phyloP scores from a whole-genome alignment of 345 rosid genomes.

The rapeseed (Brassica napus) region DNA sequence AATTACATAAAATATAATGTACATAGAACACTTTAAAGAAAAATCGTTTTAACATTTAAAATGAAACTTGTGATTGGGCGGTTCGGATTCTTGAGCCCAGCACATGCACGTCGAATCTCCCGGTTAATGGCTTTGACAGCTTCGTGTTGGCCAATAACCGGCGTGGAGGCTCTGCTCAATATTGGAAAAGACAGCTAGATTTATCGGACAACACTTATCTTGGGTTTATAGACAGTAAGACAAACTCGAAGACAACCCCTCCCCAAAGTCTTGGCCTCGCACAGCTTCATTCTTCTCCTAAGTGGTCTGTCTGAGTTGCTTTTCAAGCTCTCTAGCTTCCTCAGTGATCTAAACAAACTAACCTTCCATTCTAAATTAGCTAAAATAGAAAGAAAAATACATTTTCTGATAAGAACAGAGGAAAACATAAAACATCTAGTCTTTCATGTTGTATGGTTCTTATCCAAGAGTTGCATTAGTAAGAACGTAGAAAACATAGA shows the following conservation, averaged over 20 bases:
- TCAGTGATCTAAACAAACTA: constrained; percentile 70
- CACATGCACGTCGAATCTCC: background rate
- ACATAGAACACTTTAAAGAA: too few relatives aligned
- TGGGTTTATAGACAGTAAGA: background rate
- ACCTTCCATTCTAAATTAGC: background rate
- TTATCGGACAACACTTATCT: background rate
- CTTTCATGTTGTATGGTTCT: background rate
- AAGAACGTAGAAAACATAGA: background rate
- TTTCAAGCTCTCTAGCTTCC: constrained; percentile 97
- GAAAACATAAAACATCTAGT: too few relatives aligned
- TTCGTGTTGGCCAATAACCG: background rate
- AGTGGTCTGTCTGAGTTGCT: constrained; percentile 84
- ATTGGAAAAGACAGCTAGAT: background rate
- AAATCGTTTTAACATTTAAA: too few relatives aligned
- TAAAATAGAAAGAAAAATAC: background rate
- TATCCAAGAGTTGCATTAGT: background rate
- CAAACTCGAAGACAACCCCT: constrained; percentile 48
- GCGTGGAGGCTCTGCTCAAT: background rate
- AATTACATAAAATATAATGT: too few relatives aligned
- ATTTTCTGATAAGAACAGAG: too few relatives aligned
- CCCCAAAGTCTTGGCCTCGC: constrained; percentile 91
- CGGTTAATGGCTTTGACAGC: background rate
- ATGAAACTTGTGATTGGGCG: background rate
- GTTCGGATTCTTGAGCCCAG: background rate
- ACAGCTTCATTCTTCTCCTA: constrained; percentile 98